phyloP scores from a whole-genome alignment of 768 basidiomycete genomes.

The Pleurotus giganteus region DNA sequence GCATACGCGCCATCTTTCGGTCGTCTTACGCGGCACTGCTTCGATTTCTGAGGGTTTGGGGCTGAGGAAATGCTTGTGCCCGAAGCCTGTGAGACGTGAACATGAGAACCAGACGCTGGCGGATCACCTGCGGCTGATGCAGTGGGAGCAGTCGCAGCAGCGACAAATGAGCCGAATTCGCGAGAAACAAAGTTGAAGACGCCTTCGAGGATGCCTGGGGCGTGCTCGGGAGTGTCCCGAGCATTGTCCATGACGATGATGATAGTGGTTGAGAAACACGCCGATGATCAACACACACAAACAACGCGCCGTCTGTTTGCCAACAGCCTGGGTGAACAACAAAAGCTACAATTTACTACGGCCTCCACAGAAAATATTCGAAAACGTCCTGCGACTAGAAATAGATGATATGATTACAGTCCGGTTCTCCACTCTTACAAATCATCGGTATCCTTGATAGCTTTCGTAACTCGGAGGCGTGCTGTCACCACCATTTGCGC shows the following conservation, averaged over 20 bases:
- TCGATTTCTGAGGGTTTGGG: no score
- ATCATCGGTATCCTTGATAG: conserved; percentile 50
- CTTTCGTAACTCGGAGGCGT: conserved; percentile 48
- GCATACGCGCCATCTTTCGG: background rate
- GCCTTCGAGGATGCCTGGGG: conserved; percentile 52
- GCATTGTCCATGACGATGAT: background rate
- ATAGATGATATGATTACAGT: conserved; percentile 12
- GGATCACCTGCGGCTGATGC: conserved; percentile 18
- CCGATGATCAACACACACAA: conserved; percentile 5
- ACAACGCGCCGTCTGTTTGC: conserved; percentile 7
- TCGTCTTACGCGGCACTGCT: background rate
- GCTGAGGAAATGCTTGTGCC: no score
- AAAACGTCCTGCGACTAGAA: background rate
- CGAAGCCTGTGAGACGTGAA: conserved; percentile 11
- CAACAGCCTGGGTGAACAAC: background rate
- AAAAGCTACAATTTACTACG: background rate
- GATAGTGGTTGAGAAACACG: background rate
- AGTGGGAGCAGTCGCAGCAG: conserved; percentile 55
- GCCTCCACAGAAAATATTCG: background rate
- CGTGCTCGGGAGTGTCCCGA: conserved; percentile 10
- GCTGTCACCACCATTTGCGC: conserved; percentile 24
- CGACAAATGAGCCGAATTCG: conserved; percentile 70
- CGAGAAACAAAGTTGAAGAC: conserved; percentile 69
- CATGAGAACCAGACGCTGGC: background rate
- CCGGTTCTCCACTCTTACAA: background rate